Evolutionary conservation across 1,284 basidiomycete genomes (phyloP), one percentile per base, ranked within the genome.

Genomic region (Trametes pubescens): DNA sequence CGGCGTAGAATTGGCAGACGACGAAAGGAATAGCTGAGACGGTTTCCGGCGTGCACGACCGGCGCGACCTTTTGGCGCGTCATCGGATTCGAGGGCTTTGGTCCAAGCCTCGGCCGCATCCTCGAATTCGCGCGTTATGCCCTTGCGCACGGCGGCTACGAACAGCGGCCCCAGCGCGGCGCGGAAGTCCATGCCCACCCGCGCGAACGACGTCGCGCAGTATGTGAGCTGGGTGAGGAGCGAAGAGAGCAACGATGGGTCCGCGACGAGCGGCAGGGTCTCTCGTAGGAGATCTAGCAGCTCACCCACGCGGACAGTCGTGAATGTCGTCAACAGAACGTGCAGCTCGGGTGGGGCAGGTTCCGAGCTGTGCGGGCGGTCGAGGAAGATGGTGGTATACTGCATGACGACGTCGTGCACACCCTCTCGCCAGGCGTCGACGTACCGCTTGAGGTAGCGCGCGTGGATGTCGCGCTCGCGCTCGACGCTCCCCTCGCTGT

Each of bases 221-320:
- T 98, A 98, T 10, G 93, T 92, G 51, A 98, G 85, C 72, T 98
- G 96, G 0, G 95, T 96, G 58, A 96, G 86, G 52, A 98, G 84
- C 9, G 95, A 91, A 0, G 91, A 89, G 52, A 97, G 85, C 2
- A 91, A 82, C 0, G 90, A 84, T 0, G 92, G 83, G 57, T 89
- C 85, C 77, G 58, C 83, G 78, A 73, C 88, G 73, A 59, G 82
- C 71, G 65, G 78, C 32, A 96, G 82, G 21, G 80, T 80, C 40
- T 79, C 79, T 29, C 78, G 75, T 22, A 84, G 82, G 8, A 87
- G 78, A 4, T 87, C 84, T 62, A 94, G 82, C 24, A 93, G 83
- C 51, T 86, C 80, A 34, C 78, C 80, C 44, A 88, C 77, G 6
- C 82, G 80, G 51, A 84, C 80, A 4, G 83, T 81, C 4, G 84